A percentile compares a stretch with the other conserved stretches of the same genome.
These are phyloP conservation scores for Euptelea pleiosperma DNA, from an alignment of 164 flowering plant species.

Conservation along the genomic window DNA sequence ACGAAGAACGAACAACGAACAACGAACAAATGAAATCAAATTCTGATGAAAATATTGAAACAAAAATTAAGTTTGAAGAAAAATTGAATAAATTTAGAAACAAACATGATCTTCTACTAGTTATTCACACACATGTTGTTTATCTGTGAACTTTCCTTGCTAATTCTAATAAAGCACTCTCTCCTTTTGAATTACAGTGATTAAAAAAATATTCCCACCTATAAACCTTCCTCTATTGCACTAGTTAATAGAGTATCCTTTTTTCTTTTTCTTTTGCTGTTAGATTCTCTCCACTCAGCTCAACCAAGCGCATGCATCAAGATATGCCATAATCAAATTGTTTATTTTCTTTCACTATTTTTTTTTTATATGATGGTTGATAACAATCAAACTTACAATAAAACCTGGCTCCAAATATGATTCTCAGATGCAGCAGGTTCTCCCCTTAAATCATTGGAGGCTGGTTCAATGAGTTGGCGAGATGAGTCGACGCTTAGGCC, in stretches of 20 bases:
- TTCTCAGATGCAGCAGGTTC: slow-evolving; percentile 35
- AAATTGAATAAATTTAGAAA: not conserved
- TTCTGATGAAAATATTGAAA: not conserved
- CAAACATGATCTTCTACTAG: no score
- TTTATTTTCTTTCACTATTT: not conserved
- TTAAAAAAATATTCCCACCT: not conserved
- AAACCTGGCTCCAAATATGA: slow-evolving; percentile 50
- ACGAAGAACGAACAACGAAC: not conserved
- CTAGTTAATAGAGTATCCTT: not conserved
- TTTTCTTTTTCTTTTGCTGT: not conserved
- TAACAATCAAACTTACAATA: slow-evolving; percentile 39
- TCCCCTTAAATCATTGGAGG: slow-evolving; percentile 28
- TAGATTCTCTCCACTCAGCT: slow-evolving; percentile 16
- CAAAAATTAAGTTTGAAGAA: not conserved
- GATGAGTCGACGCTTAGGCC: slow-evolving; percentile 41
- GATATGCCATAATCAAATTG: not conserved
- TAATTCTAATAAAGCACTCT: not conserved
- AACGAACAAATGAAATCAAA: not conserved
- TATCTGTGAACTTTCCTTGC: not conserved
- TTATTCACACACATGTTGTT: no score
- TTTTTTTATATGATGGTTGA: not conserved
- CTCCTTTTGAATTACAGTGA: not conserved
- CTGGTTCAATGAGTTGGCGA: slow-evolving; percentile 30
- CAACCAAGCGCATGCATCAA: slow-evolving; percentile 11
- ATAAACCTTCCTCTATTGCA: slow-evolving; percentile 6